Evolutionary conservation across 2,329 filamentous ascomycete species (phyloP), one percentile per base, ranked within the genome.

Genomic region (Monilinia fructicola): DNA sequence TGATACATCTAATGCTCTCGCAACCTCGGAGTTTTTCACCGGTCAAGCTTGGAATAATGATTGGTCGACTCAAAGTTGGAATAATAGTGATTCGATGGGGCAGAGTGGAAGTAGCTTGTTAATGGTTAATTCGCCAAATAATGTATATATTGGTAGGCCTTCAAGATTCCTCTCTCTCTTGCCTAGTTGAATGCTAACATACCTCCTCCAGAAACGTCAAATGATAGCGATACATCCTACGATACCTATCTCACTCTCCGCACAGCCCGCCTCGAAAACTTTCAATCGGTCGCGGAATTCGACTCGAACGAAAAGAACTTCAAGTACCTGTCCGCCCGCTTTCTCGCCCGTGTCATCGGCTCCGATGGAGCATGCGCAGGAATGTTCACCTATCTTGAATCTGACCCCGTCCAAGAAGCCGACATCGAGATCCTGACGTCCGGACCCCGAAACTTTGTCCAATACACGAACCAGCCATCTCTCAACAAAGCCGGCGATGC

Each of bases 391-490:
- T 76, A 76, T 59, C 69, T 71, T 6, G 53, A 63, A 6, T 59
- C 71, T 1, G 35, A 66, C 2, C 50, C 56, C 1, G 69, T 76
- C 0, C 73, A 76, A 67, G 75, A 76, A 72, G 69, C 74, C 35
- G 75, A 76, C 46, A 76, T 76, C 12, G 75, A 76, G 53, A 75
- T 76, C 55, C 69, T 76, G 4, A 76, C 74, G 9, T 44, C 59
- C 2, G 74, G 69, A 12, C 73, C 74, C 0, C 53, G 70, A 31
- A 68, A 75, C 40, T 44, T 44, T 4, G 71, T 76, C 1, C 75
- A 76, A 60, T 76, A 72, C 58, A 76, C 75, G 0, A 76, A 76
- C 31, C 75, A 76, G 55, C 75, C 75, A 1, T 71, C 69, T 3
- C 54, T 70, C 1, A 66, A 74, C 54, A 67, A 65, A 35, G 56